Evolutionary conservation across 371 early-diverging fungal genomes (phyloP).

Genomic region (Dinochytrium kinnereticum): DNA sequence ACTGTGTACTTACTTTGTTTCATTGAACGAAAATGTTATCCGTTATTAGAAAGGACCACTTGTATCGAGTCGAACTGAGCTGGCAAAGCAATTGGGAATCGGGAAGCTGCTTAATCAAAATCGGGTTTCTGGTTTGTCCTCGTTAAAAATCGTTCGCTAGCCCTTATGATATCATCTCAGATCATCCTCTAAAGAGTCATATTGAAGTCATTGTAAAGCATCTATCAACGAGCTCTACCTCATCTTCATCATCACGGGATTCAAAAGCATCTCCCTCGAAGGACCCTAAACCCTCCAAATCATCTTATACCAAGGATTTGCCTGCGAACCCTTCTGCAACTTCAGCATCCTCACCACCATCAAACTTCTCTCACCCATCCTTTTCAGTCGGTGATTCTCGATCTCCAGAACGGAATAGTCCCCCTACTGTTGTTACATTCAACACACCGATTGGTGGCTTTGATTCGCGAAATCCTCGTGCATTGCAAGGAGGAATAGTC

Average conservation of each 20-base stretch:
- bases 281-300: not conserved
- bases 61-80: constrained; percentile 27
- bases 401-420: not conserved
- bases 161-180: constrained; percentile 1
- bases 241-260: not conserved
- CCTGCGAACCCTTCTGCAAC: not conserved
- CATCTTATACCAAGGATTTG: not conserved
- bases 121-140: constrained; percentile 26
- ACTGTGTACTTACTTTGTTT: not conserved
- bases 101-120: constrained; percentile 28
- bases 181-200: constrained; percentile 27
- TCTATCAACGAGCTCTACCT: constrained; percentile 8
- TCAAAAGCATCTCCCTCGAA: not conserved
- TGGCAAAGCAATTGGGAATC: constrained; percentile 34
- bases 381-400: not conserved
- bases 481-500: not conserved
- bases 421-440: constrained; percentile 25
- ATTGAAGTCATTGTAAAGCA: constrained; percentile 30
- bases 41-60: constrained; percentile 28
- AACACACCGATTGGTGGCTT: constrained; percentile 32
- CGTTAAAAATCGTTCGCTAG: not conserved
- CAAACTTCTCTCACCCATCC: not conserved
- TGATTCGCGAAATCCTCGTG: constrained; percentile 21
- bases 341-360: not conserved
- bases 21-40: not conserved